Base-by-base conservation (phyloP, 2,329 filamentous ascomycete genomes). In the Elsinoe ampelina region DNA sequence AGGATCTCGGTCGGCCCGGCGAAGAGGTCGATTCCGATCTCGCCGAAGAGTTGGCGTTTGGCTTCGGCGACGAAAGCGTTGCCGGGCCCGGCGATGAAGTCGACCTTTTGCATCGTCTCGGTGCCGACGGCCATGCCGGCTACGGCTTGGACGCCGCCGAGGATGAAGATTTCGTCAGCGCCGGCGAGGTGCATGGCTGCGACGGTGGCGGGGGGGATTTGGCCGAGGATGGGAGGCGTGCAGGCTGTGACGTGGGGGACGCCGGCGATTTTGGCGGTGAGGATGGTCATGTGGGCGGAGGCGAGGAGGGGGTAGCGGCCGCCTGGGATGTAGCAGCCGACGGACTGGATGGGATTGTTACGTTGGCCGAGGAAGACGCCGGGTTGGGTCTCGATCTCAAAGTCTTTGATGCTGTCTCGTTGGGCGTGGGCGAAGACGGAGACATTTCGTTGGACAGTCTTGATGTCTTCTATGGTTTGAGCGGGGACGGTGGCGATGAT, bases 21-120 rank as follows among this genome's bases (percentile, higher is more conserved):
- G 19, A 77, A 71, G 1, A 80, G 68, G 61, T 80, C 77, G 57
- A 80, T 81, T 5, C 78, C 77, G 26, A 80, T 73, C 56, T 75
- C 71, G 13, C 77, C 78, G 58, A 78, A 80, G 0, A 80, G 65
- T 62, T 78, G 77, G 0, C 77, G 69, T 63, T 80, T 81, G 0
- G 73, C 77, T 61, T 71, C 78, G 2, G 78, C 77, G 0, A 81
- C 77, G 62, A 79, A 80, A 1, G 77, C 71, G 60, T 81, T 80
- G 1, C 78, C 78, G 0, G 78, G 78, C 0, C 77, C 78, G 1
- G 77, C 77, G 43, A 80, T 71, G 63, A 79, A 78, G 59, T 80
- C 73, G 5, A 78, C 74, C 59, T 77, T 78, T 11, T 58, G 62
- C 13, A 79, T 72, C 0, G 72, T 73, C 60, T 76, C 71, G 0